Evolutionary conservation across 352 stramenopile species (phyloP), one percentile per base, ranked within the genome.

Genomic region (Globisporangium apiculatum): DNA sequence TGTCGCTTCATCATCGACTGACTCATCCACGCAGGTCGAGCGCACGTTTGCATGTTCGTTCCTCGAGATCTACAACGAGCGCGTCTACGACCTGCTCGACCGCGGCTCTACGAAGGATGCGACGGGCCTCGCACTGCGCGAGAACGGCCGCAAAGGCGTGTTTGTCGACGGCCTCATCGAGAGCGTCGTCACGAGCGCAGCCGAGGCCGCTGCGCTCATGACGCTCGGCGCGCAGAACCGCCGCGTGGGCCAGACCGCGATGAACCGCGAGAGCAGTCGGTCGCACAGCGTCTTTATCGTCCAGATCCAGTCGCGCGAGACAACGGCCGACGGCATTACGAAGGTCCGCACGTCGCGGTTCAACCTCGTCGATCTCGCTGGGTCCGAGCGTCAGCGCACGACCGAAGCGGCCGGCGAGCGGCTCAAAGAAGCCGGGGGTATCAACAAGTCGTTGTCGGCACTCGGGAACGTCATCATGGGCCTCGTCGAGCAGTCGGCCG

Each of bases 321-420:
- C 64, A 9, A 79, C 68, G 0, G 18, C 67, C 1, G 73, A 87
- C 56, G 82, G 81, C 15, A 61, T 83, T 50, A 88, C 76, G 9
- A 86, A 85, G 53, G 88, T 75, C 24, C 76, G 83, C 5, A 75
- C 71, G 7, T 98, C 95, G 6, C 94, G 95, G 6, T 91, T 99
- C 37, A 99, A 99, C 66, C 76, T 99, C 35, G 97, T 99, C 15
- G 97, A 99, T 79, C 75, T 99, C 43, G 97, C 97, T 12, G 97
- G 97, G 11, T 98, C 92, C 4, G 97, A 99, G 73, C 97, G 95
- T 52, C 95, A 98, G 59, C 86, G 91, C 15, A 96, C 92, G 66
- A 99, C 97, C 5, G 95, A 97, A 48, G 91, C 96, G 7, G 96
- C 83, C 11, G 97, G 96, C 10, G 90, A 98, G 47, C 87, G 95